Conservation (phyloP, 441 rosid genomes). For the Pelargonium fulgidum region DNA sequence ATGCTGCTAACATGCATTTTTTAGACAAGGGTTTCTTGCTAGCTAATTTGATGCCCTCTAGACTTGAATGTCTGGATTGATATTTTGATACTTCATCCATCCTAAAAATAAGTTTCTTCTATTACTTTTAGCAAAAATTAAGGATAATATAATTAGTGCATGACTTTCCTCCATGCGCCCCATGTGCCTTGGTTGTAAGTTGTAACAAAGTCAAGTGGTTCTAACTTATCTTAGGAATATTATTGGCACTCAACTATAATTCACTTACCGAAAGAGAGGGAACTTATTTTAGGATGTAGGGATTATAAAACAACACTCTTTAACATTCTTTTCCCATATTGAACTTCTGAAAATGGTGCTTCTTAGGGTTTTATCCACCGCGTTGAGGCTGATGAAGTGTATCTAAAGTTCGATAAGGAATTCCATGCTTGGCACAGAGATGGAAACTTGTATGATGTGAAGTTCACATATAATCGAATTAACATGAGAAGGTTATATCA, state of each 20-base stretch:
- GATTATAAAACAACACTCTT: neutral
- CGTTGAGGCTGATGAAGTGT: slow-evolving; percentile 65
- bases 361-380: slow-evolving; percentile 53
- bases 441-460: slow-evolving; percentile 43
- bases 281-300: neutral
- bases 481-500: slow-evolving; percentile 52
- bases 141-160: no score
- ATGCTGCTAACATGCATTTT: neutral
- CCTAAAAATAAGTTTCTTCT: no score
- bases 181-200: no score
- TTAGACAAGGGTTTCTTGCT: neutral
- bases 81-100: no score
- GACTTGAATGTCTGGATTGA: no score
- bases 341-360: slow-evolving; percentile 6
- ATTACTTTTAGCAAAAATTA: no score
- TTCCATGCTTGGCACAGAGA: slow-evolving; percentile 37
- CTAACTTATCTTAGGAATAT: no score
- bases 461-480: slow-evolving; percentile 49
- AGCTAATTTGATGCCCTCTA: no score
- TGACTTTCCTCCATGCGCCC: no score
- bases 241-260: neutral
- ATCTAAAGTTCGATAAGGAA: slow-evolving; percentile 43
- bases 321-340: neutral
- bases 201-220: no score
- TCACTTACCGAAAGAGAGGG: neutral